Percentiles rank a stretch among this genome's conserved stretches.
These are phyloP conservation scores for Diaporthe vaccinii DNA, from an alignment of 2,329 filamentous ascomycete genomes.

Conservation along the genomic window DNA sequence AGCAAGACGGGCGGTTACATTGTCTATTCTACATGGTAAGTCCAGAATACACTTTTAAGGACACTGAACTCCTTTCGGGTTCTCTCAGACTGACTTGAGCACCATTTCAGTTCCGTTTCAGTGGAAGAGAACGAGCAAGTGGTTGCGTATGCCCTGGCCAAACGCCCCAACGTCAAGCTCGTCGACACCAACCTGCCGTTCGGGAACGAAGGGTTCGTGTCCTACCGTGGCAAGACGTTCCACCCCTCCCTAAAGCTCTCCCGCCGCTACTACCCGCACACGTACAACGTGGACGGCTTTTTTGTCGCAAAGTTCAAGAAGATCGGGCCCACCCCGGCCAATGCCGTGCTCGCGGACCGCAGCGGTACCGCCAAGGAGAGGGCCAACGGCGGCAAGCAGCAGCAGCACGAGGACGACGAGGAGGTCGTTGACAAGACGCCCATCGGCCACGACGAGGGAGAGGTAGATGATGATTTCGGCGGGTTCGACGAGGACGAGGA, in stretches of 20 bases:
- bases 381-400: constrained; percentile 19
- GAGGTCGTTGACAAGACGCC: constrained; percentile 78
- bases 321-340: constrained; percentile 79
- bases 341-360: constrained; percentile 58
- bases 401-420: constrained; percentile 49
- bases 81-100: constrained; percentile 37
- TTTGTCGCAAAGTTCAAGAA: constrained; percentile 99
- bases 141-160: constrained; percentile 91
- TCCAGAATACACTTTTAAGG: constrained; percentile 60
- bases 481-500: constrained; percentile 83
- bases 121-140: constrained; percentile 80
- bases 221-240: constrained; percentile 92
- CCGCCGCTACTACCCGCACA: constrained; percentile 88
- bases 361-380: constrained; percentile 38
- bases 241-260: constrained; percentile 87
- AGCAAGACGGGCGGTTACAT: constrained; percentile 95
- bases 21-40: constrained; percentile 96
- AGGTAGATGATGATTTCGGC: constrained; percentile 72
- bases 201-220: constrained; percentile 92
- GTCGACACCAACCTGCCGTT: constrained; percentile 93
- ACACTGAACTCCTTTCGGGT: constrained; percentile 38
- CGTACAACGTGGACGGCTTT: constrained; percentile 97
- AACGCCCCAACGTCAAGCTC: constrained; percentile 92
- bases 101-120: constrained; percentile 36
- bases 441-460: constrained; percentile 63